Percentiles rank a stretch among this genome's conserved stretches.
phyloP scores from a whole-genome alignment of 768 basidiomycete species.

The Suillus spraguei region DNA sequence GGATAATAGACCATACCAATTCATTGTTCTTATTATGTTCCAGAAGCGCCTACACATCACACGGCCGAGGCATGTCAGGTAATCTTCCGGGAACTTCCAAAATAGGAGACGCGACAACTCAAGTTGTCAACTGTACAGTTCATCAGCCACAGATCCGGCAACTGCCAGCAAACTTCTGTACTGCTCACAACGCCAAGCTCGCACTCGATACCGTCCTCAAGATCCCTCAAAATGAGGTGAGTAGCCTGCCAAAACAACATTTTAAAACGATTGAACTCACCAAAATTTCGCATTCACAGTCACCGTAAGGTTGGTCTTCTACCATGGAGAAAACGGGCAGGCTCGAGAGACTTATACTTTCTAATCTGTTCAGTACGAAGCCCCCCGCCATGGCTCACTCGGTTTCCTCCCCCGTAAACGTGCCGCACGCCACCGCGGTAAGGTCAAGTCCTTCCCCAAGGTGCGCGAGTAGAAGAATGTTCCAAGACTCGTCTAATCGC shows the following conservation, averaged over 20 bases:
- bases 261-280: conserved; percentile 19
- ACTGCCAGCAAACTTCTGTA: conserved; percentile 21
- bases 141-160: conserved; percentile 33
- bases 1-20: neutral
- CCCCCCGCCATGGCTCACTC: conserved; percentile 96
- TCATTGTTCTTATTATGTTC: neutral
- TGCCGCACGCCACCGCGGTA: conserved; percentile 95
- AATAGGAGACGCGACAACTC: conserved; percentile 8
- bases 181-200: conserved; percentile 7
- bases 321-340: conserved; percentile 25
- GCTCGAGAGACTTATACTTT: conserved; percentile 23
- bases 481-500: conserved; percentile 13
- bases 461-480: conserved; percentile 45
- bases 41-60: neutral
- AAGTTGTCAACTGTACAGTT: conserved; percentile 29
- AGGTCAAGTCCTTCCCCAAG: conserved; percentile 99
- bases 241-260: conserved; percentile 19
- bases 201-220: conserved; percentile 19
- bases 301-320: conserved; percentile 75
- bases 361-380: conserved; percentile 77
- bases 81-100: conserved; percentile 20
- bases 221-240: conserved; percentile 62
- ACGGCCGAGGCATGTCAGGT: neutral
- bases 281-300: conserved; percentile 42
- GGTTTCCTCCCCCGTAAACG: conserved; percentile 98